Conservation (phyloP, 2,329 filamentous ascomycete species). For the Hypoxylon sp. region DNA sequence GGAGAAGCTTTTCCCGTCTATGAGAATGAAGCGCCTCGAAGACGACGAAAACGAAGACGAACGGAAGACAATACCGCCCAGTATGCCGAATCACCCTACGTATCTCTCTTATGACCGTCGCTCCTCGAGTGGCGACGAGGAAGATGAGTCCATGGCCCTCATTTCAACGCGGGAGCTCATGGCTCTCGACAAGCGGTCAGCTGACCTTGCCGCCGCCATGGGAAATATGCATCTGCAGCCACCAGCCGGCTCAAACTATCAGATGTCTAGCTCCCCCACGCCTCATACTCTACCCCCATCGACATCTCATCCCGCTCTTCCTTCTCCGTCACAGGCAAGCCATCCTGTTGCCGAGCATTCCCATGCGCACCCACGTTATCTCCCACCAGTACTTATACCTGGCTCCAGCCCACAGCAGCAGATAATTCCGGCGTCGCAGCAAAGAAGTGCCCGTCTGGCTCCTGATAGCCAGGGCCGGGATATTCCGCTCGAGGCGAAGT, state of each 20-base stretch:
- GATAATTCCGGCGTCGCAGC: slow-evolving; percentile 41
- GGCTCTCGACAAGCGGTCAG: slow-evolving; percentile 58
- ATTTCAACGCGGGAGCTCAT: slow-evolving; percentile 71
- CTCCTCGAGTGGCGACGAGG: slow-evolving; percentile 59
- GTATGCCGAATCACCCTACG: slow-evolving; percentile 43
- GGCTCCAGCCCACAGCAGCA: slow-evolving; percentile 53
- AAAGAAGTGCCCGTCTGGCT: slow-evolving; percentile 60
- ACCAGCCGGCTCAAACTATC: slow-evolving; percentile 53
- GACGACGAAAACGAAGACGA: slow-evolving; percentile 45
- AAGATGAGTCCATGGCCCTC: slow-evolving; percentile 60
- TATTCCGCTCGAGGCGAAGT: slow-evolving; percentile 70
- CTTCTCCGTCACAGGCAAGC: slow-evolving; percentile 54
- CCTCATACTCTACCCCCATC: slow-evolving; percentile 55
- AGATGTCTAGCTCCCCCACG: slow-evolving; percentile 56
- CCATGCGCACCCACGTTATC: slow-evolving; percentile 59
- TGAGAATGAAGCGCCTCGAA: slow-evolving; percentile 57
- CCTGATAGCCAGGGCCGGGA: slow-evolving; percentile 71
- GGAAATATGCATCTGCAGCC: slow-evolving; percentile 60
- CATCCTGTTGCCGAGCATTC: slow-evolving; percentile 46
- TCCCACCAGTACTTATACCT: slow-evolving; percentile 56
- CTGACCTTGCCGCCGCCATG: slow-evolving; percentile 62
- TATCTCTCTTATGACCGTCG: slow-evolving; percentile 55
- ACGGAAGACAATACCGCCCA: slow-evolving; percentile 33
- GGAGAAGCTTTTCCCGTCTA: slow-evolving; percentile 60
- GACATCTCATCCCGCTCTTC: slow-evolving; percentile 55